Conservation (phyloP, 1,139 yeast species). For the Geotrichum bryndzae region DNA sequence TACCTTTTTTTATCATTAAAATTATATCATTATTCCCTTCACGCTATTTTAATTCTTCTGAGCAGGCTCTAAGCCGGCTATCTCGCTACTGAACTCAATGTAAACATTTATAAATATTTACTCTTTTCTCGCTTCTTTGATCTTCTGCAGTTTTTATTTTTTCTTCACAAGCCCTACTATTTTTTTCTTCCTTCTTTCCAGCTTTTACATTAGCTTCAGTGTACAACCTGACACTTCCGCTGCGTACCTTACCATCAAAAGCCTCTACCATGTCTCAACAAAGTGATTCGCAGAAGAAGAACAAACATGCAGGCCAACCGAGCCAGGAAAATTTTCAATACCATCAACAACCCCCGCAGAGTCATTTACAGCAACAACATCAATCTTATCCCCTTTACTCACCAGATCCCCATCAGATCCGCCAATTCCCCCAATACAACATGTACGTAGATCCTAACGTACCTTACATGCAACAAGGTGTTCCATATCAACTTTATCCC, state of each 20-base stretch:
- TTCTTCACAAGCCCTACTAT: background rate
- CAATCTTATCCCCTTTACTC: background rate
- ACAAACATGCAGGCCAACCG: background rate
- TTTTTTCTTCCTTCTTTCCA: background rate
- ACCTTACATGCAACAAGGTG: background rate
- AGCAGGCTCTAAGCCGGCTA: background rate
- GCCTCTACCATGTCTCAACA: background rate
- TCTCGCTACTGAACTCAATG: background rate
- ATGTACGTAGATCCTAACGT: background rate
- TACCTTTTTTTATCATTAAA: background rate
- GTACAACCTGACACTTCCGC: background rate
- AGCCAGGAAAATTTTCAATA: background rate
- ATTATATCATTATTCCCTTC: background rate
- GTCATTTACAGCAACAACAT: background rate
- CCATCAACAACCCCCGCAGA: background rate
- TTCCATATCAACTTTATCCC: background rate
- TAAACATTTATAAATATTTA: background rate
- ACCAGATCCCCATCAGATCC: background rate
- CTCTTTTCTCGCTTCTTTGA: background rate
- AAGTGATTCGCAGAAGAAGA: background rate
- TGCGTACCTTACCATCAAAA: background rate
- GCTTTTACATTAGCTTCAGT: background rate
- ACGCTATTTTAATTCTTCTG: background rate
- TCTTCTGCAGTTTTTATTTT: background rate
- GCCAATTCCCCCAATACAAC: background rate